Evolutionary conservation across 2,329 filamentous ascomycete genomes (phyloP), one percentile per base, ranked within the genome.

Genomic region (Botrytis pseudocinerea): DNA sequence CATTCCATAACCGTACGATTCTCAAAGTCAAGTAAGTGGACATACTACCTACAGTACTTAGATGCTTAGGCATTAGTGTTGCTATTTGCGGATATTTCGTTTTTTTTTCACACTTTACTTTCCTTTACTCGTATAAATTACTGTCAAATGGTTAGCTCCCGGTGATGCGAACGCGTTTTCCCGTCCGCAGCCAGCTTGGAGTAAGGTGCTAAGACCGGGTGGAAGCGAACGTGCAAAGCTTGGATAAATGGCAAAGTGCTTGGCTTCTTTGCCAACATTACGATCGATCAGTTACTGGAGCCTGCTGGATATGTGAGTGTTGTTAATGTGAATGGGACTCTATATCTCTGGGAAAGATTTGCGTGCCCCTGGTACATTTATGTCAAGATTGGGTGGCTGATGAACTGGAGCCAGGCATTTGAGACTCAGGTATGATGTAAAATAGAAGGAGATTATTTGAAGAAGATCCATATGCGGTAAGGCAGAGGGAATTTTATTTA

Each of bases 341-440:
- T 18, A 6, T 28, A 9, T 57, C n/a, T 57, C 51, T 9, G 16
- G 51, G 51, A 57, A 57, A 57, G 51, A 57, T 57, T 57, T 32
- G 51, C 51, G 14, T 57, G 38, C 14, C 14, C 9, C 51, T 57
- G 18, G 51, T 57, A 32, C 28, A 32, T 28, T 57, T 57, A 57
- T 57, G 51, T 57, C 51, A 57, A 57, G n/a, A 28, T 57, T 57
- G n/a, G n/a, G 51, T 57, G 51, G 51, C 51, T 57, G 51, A 57
- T 18, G 51, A 28, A 32, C 14, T 18, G n/a, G n/a, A 28, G 14
- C 18, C 18, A 57, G 51, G 51, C 48, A 54, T 54, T 54, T n/a
- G n/a, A 54, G 51, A 57, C 51, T 18, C n/a, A 28, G 51, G 51
- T 57, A 57, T 57, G 60, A 62, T 62, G 25, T 38, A 38, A 60